A percentile compares a stretch with the other conserved stretches of the same genome.
These are phyloP conservation scores for Cardiosporidium cionae DNA, from an alignment of 169 alveolate genomes.

Conservation along the genomic window DNA sequence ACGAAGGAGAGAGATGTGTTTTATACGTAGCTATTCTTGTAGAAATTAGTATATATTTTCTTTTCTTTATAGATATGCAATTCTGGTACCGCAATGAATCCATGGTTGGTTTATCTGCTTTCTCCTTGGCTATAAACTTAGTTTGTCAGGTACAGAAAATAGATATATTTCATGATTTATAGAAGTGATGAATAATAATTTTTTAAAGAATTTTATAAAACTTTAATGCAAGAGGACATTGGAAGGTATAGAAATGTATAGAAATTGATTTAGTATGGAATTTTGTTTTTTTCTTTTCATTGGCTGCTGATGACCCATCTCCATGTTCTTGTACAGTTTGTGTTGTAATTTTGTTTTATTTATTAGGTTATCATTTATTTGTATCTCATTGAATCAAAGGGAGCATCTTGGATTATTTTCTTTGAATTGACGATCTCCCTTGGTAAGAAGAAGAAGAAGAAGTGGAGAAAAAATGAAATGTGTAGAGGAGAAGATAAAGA, in stretches of 20 bases:
- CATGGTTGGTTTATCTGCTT: conserved; percentile 85
- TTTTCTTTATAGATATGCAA: conserved; percentile 59
- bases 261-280: too few relatives aligned
- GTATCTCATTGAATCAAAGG: conserved; percentile 83
- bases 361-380: conserved; percentile 73
- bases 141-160: conserved; percentile 51
- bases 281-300: too few relatives aligned
- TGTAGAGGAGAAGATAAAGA: too few relatives aligned
- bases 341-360: not conserved
- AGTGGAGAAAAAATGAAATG: too few relatives aligned
- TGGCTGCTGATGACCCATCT: too few relatives aligned
- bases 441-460: too few relatives aligned
- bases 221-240: too few relatives aligned
- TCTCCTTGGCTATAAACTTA: conserved; percentile 72
- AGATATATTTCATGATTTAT: too few relatives aligned
- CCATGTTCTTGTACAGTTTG: too few relatives aligned
- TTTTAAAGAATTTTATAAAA: not conserved
- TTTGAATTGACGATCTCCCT: conserved; percentile 81
- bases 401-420: conserved; percentile 81
- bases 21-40: too few relatives aligned
- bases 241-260: too few relatives aligned
- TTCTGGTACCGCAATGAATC: conserved; percentile 90
- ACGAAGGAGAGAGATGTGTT: too few relatives aligned
- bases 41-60: conserved; percentile 26
- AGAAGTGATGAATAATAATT: not conserved